Conservation (phyloP, 768 basidiomycete species). For the Rhizopogon roseolus region DNA sequence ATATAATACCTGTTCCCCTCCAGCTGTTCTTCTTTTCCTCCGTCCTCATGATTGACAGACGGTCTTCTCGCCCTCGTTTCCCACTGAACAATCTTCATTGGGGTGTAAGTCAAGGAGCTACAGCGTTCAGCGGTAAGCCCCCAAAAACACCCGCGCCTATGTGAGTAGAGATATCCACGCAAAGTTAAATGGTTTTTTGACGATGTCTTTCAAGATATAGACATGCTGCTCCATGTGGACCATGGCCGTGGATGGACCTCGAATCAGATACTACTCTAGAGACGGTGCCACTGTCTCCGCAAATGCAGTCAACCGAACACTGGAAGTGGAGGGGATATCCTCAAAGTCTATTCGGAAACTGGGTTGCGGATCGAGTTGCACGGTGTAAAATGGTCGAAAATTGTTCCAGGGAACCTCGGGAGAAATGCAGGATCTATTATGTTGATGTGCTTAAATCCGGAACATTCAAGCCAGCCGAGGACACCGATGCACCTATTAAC, state of each 20-base stretch:
- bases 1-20: background rate
- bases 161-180: constrained; percentile 4
- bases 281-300: constrained; percentile 7
- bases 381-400: constrained; percentile 18
- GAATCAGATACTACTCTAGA: background rate
- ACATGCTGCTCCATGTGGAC: constrained; percentile 39
- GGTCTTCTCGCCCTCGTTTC: background rate
- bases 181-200: background rate
- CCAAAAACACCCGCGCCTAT: constrained; percentile 20
- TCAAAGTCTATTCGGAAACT: constrained; percentile 42
- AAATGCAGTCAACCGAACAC: background rate
- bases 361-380: constrained; percentile 34
- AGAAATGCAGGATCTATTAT: constrained; percentile 16
- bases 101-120: background rate
- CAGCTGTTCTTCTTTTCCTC: background rate
- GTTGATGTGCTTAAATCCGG: constrained; percentile 38
- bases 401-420: background rate
- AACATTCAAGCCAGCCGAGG: constrained; percentile 17
- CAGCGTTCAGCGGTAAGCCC: background rate
- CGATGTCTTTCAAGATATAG: constrained; percentile 13
- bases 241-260: constrained; percentile 21
- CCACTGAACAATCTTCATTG: background rate
- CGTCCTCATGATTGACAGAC: background rate
- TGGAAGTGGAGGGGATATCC: constrained; percentile 33
- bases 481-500: background rate